phyloP scores from a whole-genome alignment of 2,329 filamentous ascomycete genomes.

The Microsporum audouinii region DNA sequence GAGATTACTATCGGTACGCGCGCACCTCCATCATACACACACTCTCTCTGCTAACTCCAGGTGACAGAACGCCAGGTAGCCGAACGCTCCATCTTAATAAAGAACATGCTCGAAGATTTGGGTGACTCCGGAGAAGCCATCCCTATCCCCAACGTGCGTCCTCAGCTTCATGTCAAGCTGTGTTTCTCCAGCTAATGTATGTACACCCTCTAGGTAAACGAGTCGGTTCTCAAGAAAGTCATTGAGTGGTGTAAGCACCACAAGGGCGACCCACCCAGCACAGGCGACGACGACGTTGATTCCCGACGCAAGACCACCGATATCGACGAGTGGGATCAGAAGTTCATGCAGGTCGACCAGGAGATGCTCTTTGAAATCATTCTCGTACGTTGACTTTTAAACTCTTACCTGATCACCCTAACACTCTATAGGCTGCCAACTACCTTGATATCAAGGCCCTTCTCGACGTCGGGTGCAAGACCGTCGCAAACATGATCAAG shows the following conservation, averaged over 20 bases:
- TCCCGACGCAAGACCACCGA: conserved; percentile 97
- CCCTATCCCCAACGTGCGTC: conserved; percentile 54
- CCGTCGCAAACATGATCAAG: conserved; percentile 99
- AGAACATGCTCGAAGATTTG: conserved; percentile 95
- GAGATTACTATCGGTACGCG: conserved; percentile 42
- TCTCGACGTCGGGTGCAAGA: conserved; percentile 97
- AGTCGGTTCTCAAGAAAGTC: conserved; percentile 86
- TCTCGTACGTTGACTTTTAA: conserved; percentile 50
- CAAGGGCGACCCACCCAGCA: conserved; percentile 71
- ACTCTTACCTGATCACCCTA: neutral
- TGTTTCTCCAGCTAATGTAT: neutral
- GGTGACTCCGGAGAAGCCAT: conserved; percentile 53
- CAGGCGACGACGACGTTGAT: conserved; percentile 80
- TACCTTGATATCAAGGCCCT: conserved; percentile 98
- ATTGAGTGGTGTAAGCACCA: conserved; percentile 98
- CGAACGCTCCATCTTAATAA: conserved; percentile 88
- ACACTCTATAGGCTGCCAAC: conserved; percentile 63
- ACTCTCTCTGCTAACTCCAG: conserved; percentile 25
- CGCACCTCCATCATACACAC: neutral
- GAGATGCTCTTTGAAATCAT: conserved; percentile 99
- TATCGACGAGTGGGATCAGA: conserved; percentile 99
- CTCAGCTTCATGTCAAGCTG: neutral
- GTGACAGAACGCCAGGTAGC: conserved; percentile 63
- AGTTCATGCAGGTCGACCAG: conserved; percentile 99
- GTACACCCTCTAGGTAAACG: conserved; percentile 55